Conservation (phyloP, 1,139 yeast genomes). For the Eremothecium gossypii region DNA sequence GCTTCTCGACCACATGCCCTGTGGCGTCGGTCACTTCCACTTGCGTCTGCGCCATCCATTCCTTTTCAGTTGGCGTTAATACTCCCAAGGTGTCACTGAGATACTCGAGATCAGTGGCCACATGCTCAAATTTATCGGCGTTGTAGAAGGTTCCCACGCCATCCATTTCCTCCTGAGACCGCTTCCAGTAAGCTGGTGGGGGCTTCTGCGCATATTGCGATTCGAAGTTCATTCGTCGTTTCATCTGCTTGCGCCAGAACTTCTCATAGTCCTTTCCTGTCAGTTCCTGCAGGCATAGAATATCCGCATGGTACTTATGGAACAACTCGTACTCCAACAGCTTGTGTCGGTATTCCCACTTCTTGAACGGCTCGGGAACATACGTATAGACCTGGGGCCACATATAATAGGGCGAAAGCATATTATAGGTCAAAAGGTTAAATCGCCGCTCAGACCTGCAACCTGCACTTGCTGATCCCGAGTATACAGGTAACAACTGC, state of each 20-base stretch:
- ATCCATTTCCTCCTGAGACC: conserved; percentile 39
- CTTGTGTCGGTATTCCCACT: conserved; percentile 43
- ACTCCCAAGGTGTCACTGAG: conserved; percentile 35
- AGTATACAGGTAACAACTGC: conserved; percentile 12
- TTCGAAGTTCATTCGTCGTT: conserved; percentile 30
- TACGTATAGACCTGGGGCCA: conserved; percentile 49
- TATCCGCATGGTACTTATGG: conserved; percentile 38
- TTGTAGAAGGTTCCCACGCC: conserved; percentile 50
- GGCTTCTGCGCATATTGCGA: conserved; percentile 42
- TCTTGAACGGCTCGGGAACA: conserved; percentile 37
- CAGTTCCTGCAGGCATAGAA: conserved; percentile 56
- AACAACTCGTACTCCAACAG: conserved; percentile 36
- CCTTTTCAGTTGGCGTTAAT: conserved; percentile 33
- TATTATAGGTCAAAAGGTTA: conserved; percentile 39
- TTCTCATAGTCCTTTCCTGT: conserved; percentile 39
- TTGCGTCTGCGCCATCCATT: conserved; percentile 30
- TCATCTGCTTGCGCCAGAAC: conserved; percentile 35
- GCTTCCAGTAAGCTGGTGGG: conserved; percentile 43
- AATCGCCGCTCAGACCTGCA: conserved; percentile 8
- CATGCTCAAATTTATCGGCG: conserved; percentile 36
- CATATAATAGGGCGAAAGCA: conserved; percentile 46
- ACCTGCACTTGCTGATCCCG: not conserved
- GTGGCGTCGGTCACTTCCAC: conserved; percentile 25
- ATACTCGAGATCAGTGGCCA: conserved; percentile 37
- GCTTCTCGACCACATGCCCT: conserved; percentile 20